Conservation (phyloP, 2,329 filamentous ascomycete genomes). For the Bipolaris victoriae region DNA sequence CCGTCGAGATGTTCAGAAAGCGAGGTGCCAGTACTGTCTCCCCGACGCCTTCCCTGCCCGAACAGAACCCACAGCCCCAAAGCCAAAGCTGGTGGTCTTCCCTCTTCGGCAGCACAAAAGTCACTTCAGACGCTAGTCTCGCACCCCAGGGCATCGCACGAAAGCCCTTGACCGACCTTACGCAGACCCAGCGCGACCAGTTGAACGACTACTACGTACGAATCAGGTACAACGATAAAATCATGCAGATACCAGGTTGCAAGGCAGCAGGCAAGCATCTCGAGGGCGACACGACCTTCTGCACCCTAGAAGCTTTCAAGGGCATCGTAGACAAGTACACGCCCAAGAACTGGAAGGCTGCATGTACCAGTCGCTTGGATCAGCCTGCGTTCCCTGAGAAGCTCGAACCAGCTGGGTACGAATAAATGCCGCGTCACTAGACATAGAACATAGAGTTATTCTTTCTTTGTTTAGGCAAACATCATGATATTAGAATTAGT, state of each 20-base stretch:
- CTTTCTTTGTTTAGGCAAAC: background rate
- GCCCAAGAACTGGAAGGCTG: constrained; percentile 75
- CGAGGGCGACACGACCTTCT: constrained; percentile 85
- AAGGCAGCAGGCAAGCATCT: constrained; percentile 78
- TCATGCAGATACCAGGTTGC: constrained; percentile 84
- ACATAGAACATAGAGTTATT: background rate
- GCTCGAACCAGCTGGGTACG: constrained; percentile 44
- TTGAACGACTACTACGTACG: constrained; percentile 85
- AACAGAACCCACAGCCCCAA: constrained; percentile 16
- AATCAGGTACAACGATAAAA: constrained; percentile 85
- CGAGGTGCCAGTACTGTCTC: constrained; percentile 25
- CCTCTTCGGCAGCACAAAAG: constrained; percentile 41
- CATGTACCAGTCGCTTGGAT: constrained; percentile 65
- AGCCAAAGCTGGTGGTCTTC: constrained; percentile 46
- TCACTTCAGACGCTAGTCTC: constrained; percentile 3
- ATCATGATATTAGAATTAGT: background rate
- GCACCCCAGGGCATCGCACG: constrained; percentile 62
- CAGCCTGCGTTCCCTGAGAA: constrained; percentile 57
- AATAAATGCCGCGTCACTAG: constrained; percentile 3
- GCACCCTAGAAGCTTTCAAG: constrained; percentile 94
- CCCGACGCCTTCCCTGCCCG: background rate
- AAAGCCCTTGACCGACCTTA: constrained; percentile 63
- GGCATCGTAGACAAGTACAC: constrained; percentile 88
- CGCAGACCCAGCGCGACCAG: constrained; percentile 61
- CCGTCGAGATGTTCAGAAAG: constrained; percentile 84